A percentile compares a stretch with the other conserved stretches of the same genome.
phyloP scores from a whole-genome alignment of 2,329 filamentous ascomycete genomes.

The Orbilia blumenaviensis region DNA sequence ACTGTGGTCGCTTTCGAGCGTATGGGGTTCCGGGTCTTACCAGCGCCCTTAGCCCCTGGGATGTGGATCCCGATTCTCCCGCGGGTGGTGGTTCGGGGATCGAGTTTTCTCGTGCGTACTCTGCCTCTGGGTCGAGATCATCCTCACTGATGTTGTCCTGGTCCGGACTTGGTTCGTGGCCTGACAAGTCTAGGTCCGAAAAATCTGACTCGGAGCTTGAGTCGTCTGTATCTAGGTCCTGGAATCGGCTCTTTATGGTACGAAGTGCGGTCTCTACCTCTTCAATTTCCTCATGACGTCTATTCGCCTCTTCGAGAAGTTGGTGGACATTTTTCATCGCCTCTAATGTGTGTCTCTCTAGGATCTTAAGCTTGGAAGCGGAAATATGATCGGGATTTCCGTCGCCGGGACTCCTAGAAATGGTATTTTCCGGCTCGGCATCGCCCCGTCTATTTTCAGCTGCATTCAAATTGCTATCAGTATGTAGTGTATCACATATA shows the following conservation, averaged over 20 bases:
- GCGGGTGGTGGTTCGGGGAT: neutral
- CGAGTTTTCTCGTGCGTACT: neutral
- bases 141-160: neutral
- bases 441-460: neutral
- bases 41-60: too few relatives aligned
- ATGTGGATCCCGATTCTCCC: neutral
- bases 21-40: too few relatives aligned
- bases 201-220: neutral
- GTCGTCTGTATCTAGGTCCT: neutral
- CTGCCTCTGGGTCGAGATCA: neutral
- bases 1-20: too few relatives aligned
- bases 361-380: neutral
- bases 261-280: neutral
- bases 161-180: neutral
- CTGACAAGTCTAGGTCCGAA: neutral
- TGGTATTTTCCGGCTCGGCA: neutral
- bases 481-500: neutral
- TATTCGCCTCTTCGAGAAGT: conserved; percentile 21
- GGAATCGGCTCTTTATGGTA: neutral
- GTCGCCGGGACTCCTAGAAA: neutral
- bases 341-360: conserved; percentile 21
- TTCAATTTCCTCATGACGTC: neutral
- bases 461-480: too few relatives aligned
- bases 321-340: conserved; percentile 32
- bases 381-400: neutral